A percentile compares a stretch with the other conserved stretches of the same genome.
phyloP scores from a whole-genome alignment of 495 filamentous ascomycete genomes.

The Aspergillus wentii region DNA sequence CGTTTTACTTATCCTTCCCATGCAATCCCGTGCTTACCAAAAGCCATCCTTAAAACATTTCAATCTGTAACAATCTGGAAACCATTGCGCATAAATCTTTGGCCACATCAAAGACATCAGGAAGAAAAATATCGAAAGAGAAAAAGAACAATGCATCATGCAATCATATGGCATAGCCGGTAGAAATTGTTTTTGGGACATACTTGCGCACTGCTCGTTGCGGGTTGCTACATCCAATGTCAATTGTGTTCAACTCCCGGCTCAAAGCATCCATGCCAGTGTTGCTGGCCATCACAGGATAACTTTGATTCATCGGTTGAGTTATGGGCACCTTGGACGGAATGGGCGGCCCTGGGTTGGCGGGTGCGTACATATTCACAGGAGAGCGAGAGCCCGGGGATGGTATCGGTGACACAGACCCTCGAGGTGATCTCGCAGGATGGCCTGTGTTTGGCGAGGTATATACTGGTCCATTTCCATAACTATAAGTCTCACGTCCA shows the following conservation, averaged over 20 bases:
- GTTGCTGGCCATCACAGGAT: conserved; percentile 25
- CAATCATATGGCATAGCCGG: conserved; percentile 31
- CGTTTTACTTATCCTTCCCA: too few relatives aligned
- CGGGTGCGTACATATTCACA: conserved; percentile 24
- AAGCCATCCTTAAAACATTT: too few relatives aligned
- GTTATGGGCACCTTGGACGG: conserved; percentile 70
- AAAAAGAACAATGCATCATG: too few relatives aligned
- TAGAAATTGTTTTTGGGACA: conserved; percentile 16
- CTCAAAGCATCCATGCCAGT: conserved; percentile 61
- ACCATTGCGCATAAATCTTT: too few relatives aligned
- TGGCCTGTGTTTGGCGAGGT: too few relatives aligned
- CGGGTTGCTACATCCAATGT: conserved; percentile 57
- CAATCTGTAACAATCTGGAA: too few relatives aligned
- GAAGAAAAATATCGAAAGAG: too few relatives aligned
- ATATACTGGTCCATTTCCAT: too few relatives aligned
- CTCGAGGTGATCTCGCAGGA: neutral
- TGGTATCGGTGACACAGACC: conserved; percentile 4
- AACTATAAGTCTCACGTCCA: neutral
- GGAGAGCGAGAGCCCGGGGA: conserved; percentile 29
- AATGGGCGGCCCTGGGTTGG: conserved; percentile 53
- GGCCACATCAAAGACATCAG: too few relatives aligned
- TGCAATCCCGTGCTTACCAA: too few relatives aligned
- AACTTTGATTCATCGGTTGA: conserved; percentile 23
- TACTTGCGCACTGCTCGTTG: conserved; percentile 18
- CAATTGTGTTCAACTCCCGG: conserved; percentile 76